Evolutionary conservation across 805 yeast species (phyloP).

Genomic region (Candida namnaoensis): DNA sequence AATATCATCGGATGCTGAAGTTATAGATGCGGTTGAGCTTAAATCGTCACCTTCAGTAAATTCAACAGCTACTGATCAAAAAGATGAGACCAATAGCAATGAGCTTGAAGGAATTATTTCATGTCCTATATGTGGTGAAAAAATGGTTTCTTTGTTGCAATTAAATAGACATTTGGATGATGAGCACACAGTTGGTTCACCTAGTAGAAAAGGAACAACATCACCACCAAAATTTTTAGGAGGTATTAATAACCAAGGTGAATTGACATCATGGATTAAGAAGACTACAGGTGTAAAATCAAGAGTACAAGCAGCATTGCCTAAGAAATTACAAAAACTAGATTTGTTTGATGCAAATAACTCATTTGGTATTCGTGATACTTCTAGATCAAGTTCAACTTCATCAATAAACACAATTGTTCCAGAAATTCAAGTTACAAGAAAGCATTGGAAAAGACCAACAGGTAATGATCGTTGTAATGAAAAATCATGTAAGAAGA

Average conservation of each 20-base stretch:
- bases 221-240: constrained; percentile 1
- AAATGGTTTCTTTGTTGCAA: constrained; percentile 43
- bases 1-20: constrained; percentile 3
- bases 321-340: constrained; percentile 31
- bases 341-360: constrained; percentile 38
- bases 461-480: constrained; percentile 34
- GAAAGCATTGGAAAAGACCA: constrained; percentile 53
- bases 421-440: constrained; percentile 28
- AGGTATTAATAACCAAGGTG: constrained; percentile 15
- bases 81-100: background rate
- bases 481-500: constrained; percentile 28
- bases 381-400: constrained; percentile 6
- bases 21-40: constrained; percentile 7
- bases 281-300: constrained; percentile 29
- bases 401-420: constrained; percentile 3
- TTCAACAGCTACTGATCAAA: background rate
- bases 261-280: constrained; percentile 34
- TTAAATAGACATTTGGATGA: constrained; percentile 69
- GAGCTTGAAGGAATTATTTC: constrained; percentile 1
- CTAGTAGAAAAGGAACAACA: constrained; percentile 4
- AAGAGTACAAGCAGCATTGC: constrained; percentile 24
- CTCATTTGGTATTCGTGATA: constrained; percentile 5
- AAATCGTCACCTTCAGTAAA: background rate
- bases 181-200: constrained; percentile 33
- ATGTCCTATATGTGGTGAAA: constrained; percentile 69